phyloP scores from a whole-genome alignment of 1,139 yeast genomes.

The Chernovozyma aurita region DNA sequence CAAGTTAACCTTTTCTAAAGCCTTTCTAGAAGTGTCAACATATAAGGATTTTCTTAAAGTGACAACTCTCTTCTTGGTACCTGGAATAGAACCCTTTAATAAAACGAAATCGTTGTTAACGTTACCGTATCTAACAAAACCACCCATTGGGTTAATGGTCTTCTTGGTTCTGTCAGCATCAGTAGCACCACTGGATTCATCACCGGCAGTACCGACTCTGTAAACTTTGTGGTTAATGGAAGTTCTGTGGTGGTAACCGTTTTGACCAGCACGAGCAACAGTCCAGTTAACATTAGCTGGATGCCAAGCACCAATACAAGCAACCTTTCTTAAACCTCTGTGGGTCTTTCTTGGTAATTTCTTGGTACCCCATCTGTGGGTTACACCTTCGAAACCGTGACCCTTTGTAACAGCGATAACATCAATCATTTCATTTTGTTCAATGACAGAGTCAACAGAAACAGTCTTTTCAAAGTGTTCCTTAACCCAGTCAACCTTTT shows the following conservation, averaged over 20 bases:
- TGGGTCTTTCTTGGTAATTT: conserved; percentile 99
- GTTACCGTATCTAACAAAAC: conserved; percentile 98
- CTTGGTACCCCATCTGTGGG: conserved; percentile 99
- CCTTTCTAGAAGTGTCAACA: conserved; percentile 97
- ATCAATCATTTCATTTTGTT: conserved; percentile 98
- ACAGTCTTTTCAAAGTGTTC: conserved; percentile 99
- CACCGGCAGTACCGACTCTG: conserved; percentile 97
- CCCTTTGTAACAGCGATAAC: conserved; percentile 99
- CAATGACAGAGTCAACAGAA: conserved; percentile 91
- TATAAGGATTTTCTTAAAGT: conserved; percentile 98
- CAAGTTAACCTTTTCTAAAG: conserved; percentile 92
- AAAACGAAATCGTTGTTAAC: conserved; percentile 96
- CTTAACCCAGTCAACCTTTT: conserved; percentile 98
- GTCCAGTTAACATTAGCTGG: conserved; percentile 99
- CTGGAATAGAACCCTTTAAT: conserved; percentile 99
- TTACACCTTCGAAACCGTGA: conserved; percentile 99
- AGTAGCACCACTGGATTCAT: conserved; percentile 92
- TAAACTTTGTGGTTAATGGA: conserved; percentile 99
- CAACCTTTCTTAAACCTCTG: conserved; percentile 99
- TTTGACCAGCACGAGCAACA: conserved; percentile 99
- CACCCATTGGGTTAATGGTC: conserved; percentile 99
- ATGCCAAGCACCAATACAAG: conserved; percentile 99
- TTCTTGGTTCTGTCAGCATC: conserved; percentile 99
- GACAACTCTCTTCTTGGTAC: conserved; percentile 98
- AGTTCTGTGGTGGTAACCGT: conserved; percentile 99